phyloP scores from a whole-genome alignment of 805 yeast species.

The Metschnikowia kofuensis region DNA sequence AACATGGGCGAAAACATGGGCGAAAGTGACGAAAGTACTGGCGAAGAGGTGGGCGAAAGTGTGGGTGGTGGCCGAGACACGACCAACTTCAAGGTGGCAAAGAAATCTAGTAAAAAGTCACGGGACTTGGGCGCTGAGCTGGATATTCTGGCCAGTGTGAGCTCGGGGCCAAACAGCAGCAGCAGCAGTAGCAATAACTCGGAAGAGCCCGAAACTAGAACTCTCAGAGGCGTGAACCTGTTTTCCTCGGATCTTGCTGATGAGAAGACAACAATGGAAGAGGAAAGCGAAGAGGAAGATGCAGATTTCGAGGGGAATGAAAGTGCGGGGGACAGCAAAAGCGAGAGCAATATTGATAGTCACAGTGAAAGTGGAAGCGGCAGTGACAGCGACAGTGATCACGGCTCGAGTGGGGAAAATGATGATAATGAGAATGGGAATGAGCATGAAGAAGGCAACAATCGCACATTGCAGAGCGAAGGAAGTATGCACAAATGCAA shows the following conservation, averaged over 20 bases:
- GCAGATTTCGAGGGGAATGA: not conserved
- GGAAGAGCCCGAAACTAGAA: not conserved
- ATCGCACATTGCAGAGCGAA: too few species aligned
- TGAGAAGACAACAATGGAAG: not conserved
- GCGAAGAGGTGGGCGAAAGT: constrained; percentile 27
- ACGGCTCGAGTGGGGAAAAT: too few species aligned
- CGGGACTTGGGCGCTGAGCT: constrained; percentile 2
- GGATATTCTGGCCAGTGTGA: not conserved
- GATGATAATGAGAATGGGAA: too few species aligned
- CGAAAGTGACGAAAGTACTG: constrained; percentile 21
- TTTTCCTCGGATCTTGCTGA: too few species aligned
- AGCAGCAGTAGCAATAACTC: not conserved
- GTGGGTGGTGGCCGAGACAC: constrained; percentile 14
- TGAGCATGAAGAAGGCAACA: too few species aligned
- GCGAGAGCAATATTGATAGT: constrained; percentile 1
- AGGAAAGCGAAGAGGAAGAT: not conserved
- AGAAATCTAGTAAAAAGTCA: not conserved
- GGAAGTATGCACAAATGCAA: too few species aligned
- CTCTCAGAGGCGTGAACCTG: too few species aligned
- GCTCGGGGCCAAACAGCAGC: not conserved
- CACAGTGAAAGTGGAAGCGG: constrained; percentile 11
- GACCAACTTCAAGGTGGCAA: not conserved
- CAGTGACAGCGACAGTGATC: not conserved
- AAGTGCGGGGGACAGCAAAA: not conserved
- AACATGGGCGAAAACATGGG: not conserved